Base-by-base conservation (phyloP, 2,329 filamentous ascomycete genomes). In the Nannizziopsis barbatae region DNA sequence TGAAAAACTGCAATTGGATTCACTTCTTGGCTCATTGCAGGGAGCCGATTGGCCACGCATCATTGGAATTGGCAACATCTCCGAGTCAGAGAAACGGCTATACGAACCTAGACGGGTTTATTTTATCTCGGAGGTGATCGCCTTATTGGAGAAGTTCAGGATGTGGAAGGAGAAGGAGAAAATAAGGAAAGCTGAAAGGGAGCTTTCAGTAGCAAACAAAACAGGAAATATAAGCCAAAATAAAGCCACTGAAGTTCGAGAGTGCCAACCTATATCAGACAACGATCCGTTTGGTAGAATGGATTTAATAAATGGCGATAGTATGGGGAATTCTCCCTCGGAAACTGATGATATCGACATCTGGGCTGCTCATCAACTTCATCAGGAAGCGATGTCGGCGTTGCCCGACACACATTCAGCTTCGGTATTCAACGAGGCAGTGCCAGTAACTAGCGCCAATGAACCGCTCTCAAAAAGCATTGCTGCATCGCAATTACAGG, bases 21-120 rank as follows among this genome's bases (percentile, higher is more conserved):
- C 78, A 6, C 67, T 83, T 12, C 74, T 95, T 5, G 87, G 92
- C 47, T 87, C 87, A 14, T 75, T 98, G 1, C 84, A 87, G 62
- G 86, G 90, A 2, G 86, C 85, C 50, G 92, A 96, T 65, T 98
- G 92, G 92, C 73, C 95, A 49, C 82, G 85, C 52, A 78, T 89
- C 3, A 88, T 98, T 80, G 92, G 90, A 20, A 83, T 96, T 31
- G 90, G 81, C 54, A 86, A 77, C 33, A 70, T 93, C 33, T 93
- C 87, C 0, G 89, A 95, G 60, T 80, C 80, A 17, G 86, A 86
- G 60, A 90, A 86, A 67, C 92, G 84, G 64, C 77, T 83, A 27
- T 95, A 87, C 65, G 87, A 95, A 65, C 81, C 84, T 2, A 92
- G 92, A 52, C 79, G 92, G 22, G 76, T 82, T 52, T 81, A 90